phyloP scores from a whole-genome alignment of 2,329 filamentous ascomycete species.

The Venturia pyrina region DNA sequence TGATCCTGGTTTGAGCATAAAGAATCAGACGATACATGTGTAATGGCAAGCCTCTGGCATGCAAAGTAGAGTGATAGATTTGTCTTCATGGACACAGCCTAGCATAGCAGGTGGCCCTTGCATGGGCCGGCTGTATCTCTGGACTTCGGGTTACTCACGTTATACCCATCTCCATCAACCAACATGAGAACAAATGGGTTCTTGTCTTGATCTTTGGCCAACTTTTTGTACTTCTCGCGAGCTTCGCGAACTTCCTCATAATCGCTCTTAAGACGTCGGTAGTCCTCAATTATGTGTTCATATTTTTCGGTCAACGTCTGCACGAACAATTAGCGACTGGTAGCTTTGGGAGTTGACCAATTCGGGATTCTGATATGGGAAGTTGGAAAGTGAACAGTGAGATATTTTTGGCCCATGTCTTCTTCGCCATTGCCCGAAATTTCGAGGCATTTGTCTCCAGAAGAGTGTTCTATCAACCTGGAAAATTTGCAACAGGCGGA shows the following conservation, averaged over 20 bases:
- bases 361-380: too few relatives aligned
- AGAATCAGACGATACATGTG: too few relatives aligned
- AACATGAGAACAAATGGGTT: slow-evolving; percentile 52
- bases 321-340: background rate
- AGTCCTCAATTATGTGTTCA: slow-evolving; percentile 40
- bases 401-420: too few relatives aligned
- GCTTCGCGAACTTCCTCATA: slow-evolving; percentile 47
- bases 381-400: too few relatives aligned
- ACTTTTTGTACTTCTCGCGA: slow-evolving; percentile 45
- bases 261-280: slow-evolving; percentile 46
- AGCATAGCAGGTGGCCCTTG: too few relatives aligned
- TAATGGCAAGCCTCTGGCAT: too few relatives aligned
- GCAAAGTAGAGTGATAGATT: too few relatives aligned
- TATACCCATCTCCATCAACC: slow-evolving; percentile 52
- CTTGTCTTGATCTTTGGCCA: slow-evolving; percentile 34
- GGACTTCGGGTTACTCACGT: slow-evolving; percentile 18
- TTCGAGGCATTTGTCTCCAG: background rate
- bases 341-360: too few relatives aligned
- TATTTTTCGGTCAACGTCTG: slow-evolving; percentile 29
- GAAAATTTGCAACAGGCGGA: too few relatives aligned
- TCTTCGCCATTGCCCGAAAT: background rate
- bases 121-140: too few relatives aligned
- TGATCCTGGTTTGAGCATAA: too few relatives aligned
- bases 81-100: too few relatives aligned
- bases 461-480: background rate